Conservation (phyloP, 805 yeast species). For the Candida montana region DNA sequence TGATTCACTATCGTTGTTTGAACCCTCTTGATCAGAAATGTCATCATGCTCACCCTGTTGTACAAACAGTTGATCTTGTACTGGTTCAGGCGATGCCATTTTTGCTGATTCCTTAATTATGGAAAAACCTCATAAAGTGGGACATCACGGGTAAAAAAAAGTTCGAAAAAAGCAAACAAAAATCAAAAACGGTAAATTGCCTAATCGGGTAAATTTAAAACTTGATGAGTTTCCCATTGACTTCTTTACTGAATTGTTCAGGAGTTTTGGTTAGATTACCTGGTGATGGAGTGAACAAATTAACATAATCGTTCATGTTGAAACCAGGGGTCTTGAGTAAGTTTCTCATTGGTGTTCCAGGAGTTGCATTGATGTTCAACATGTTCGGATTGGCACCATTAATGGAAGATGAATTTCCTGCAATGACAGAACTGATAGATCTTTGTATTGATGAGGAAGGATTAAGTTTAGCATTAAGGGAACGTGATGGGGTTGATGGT, state of each 20-base stretch:
- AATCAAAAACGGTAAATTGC: background rate
- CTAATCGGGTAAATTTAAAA: constrained; percentile 4
- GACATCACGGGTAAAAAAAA: background rate
- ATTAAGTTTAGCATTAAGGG: constrained; percentile 2
- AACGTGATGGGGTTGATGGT: constrained; percentile 22
- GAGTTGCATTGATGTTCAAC: constrained; percentile 10
- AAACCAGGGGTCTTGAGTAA: constrained; percentile 54
- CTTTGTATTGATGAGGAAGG: constrained; percentile 14
- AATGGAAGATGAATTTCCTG: background rate
- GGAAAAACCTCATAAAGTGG: background rate
- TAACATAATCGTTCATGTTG: constrained; percentile 79
- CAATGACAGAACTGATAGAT: background rate
- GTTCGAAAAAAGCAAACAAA: background rate
- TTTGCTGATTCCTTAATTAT: background rate
- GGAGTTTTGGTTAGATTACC: constrained; percentile 31
- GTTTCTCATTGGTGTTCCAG: constrained; percentile 27
- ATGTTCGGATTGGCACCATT: background rate
- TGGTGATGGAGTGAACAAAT: constrained; percentile 72
- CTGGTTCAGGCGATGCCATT: background rate
- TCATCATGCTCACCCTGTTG: background rate
- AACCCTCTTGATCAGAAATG: background rate
- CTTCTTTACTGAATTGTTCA: constrained; percentile 23
- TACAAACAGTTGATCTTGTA: background rate
- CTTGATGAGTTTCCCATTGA: constrained; percentile 24
- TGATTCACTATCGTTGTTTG: background rate